Base-by-base conservation (phyloP, 352 stramenopile species). In the Elongisporangium anandrum region DNA sequence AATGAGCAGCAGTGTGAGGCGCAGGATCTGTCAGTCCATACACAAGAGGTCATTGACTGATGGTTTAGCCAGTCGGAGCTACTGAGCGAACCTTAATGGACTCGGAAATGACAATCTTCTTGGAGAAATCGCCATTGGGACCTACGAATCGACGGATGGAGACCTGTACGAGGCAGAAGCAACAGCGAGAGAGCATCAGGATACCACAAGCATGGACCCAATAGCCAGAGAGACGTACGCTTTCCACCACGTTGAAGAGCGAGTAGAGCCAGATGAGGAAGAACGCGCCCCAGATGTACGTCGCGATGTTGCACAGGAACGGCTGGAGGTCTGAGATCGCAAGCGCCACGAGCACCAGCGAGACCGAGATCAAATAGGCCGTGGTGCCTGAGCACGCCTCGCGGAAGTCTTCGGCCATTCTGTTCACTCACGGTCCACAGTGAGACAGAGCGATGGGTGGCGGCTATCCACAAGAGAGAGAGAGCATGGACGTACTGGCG, bases 211-310 rank as follows among this genome's bases (percentile, higher is more conserved):
- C n/a, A n/a, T n/a, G n/a, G n/a, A n/a, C n/a, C n/a, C n/a, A n/a
- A n/a, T n/a, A n/a, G n/a, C n/a, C n/a, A n/a, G n/a, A n/a, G 39
- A 39, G 19, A 79, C 80, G 64, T 55, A 95, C 86, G 59, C 79
- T 87, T 65, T 96, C 81, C 22, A 92, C 81, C 58, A 96, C 87
- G 51, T 93, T 93, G 57, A 96, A 96, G 24, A 96, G 71, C 62
- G 85, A 91, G 71, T 94, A 94, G 59, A 96, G 75, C 87, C 87
- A 96, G 24, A 90, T 73, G 60, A 96, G 69, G 57, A 96, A 96
- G 72, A 96, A 96, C 15, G 88, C 55, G n/a, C 85, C 85, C 79
- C 79, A 92, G n/a, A 94, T 87, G 72, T 94, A 96, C 7, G 56
- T 91, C 22, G 75, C 76, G n/a, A 96, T 64, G 26, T 79, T 64